Evolutionary conservation across 768 basidiomycete species (phyloP), one percentile per base, ranked within the genome.

Genomic region (Podaxis carcinomalis): DNA sequence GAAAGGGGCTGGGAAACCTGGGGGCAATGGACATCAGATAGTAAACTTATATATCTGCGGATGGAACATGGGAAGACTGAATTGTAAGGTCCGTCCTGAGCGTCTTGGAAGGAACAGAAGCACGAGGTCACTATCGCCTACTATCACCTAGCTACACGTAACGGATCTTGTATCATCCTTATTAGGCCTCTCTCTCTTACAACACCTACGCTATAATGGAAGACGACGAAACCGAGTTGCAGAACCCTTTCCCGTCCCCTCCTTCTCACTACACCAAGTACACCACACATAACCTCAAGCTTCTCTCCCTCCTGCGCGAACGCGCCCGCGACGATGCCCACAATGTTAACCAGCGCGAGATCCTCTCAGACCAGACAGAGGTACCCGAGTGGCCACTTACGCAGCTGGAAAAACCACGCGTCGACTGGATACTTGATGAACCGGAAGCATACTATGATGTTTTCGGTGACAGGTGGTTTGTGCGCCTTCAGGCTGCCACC

Each of bases 391-490:
- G 90, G 90, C 81, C 88, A 19, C 75, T 95, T 44, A 72, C 72
- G 2, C 86, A 87, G 64, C 80, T 96, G 9, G 90, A 94, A 69
- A 93, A 89, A 73, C 94, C 94, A 39, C 83, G 92, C 49, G 86
- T 90, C 13, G 93, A 95, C 68, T 95, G 93, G 93, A 90, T 96
- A 55, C 78, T 92, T 1, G 90, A 94, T 65, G 92, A 92, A 63
- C 88, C 89, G 1, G 80, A 82, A 25, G 76, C 81, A 7, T 78
- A 84, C 63, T 96, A 93, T 70, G 82, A 83, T 56, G 88, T 88
- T 14, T 96, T 89, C 73, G 93, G 92, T n/a, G 91, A 95, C 70
- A 81, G 81, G 67, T 96, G 92, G 90, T 89, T 89, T 84, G 92
- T 94, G 77, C 73, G 90, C 71, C 66, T 19, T 10, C 47, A 46